Evolutionary conservation across 139 green algal species (phyloP).

Genomic region (Volvox africanus): DNA sequence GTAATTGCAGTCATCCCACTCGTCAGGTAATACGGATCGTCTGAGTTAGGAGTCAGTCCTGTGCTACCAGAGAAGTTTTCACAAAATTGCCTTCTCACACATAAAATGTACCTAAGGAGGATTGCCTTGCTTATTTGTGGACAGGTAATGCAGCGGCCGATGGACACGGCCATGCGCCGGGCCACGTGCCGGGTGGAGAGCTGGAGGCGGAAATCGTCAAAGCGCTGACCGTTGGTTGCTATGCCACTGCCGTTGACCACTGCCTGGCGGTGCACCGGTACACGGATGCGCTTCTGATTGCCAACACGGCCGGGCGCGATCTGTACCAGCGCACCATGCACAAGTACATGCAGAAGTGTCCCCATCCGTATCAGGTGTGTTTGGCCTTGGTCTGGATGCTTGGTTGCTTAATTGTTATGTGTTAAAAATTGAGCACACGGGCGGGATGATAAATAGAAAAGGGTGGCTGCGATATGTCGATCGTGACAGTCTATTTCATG

Average conservation of each 20-base stretch:
- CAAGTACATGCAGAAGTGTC: constrained; percentile 84
- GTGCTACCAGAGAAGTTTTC: background rate
- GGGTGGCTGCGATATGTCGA: no score
- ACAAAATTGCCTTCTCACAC: no score
- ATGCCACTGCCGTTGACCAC: constrained; percentile 85
- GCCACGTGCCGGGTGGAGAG: constrained; percentile 49
- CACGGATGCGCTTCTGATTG: constrained; percentile 95
- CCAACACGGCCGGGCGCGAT: constrained; percentile 70
- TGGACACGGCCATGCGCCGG: constrained; percentile 15
- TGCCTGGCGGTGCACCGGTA: constrained; percentile 88
- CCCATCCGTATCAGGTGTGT: constrained; percentile 81
- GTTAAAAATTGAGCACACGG: no score
- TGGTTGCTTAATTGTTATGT: no score
- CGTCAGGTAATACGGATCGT: background rate
- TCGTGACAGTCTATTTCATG: background rate
- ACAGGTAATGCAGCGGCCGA: background rate
- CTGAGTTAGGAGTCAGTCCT: background rate
- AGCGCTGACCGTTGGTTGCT: constrained; percentile 94
- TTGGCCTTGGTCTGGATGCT: no score
- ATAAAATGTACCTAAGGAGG: no score
- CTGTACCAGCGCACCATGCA: constrained; percentile 75
- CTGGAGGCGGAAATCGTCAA: constrained; percentile 87
- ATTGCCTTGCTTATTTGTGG: no score
- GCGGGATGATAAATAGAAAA: no score
- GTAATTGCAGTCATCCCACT: background rate